Percentiles rank a stretch among this genome's conserved stretches.
Conservation (phyloP, 768 basidiomycete species). For the Xerocomus spinulosus region DNA sequence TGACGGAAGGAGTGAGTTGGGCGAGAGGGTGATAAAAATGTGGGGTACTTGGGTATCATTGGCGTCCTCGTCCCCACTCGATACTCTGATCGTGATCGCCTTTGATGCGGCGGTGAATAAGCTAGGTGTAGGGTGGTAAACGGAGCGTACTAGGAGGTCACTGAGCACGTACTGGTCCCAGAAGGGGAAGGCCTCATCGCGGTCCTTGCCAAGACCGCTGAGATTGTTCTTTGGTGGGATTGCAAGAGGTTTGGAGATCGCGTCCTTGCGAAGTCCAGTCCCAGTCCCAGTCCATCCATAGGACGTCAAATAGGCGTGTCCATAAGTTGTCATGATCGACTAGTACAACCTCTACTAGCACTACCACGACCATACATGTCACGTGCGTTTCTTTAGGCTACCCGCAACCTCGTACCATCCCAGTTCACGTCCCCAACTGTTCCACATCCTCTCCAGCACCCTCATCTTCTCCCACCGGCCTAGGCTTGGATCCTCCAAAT, state of each 20-base stretch:
- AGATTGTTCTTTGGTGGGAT: conserved; percentile 82
- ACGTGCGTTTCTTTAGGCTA: conserved; percentile 3
- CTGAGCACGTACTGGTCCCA: conserved; percentile 84
- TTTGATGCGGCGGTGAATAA: conserved; percentile 80
- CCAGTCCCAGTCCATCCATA: conserved; percentile 92
- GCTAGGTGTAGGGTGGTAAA: conserved; percentile 12
- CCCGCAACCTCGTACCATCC: conserved; percentile 47
- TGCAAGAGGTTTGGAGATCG: conserved; percentile 70
- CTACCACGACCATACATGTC: neutral
- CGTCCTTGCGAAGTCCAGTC: conserved; percentile 77
- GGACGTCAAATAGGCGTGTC: conserved; percentile 64
- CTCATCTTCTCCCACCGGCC: conserved; percentile 66
- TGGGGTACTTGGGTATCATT: conserved; percentile 17
- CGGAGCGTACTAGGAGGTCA: neutral
- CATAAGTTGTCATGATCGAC: conserved; percentile 32
- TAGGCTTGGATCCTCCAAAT: conserved; percentile 73
- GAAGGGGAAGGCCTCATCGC: conserved; percentile 94
- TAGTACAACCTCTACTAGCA: neutral
- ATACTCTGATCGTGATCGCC: conserved; percentile 69
- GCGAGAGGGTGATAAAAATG: neutral
- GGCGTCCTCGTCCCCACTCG: conserved; percentile 48
- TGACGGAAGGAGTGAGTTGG: conserved; percentile 2
- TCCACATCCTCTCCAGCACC: conserved; percentile 85
- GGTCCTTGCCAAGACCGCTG: conserved; percentile 85
- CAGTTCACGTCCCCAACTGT: conserved; percentile 70